Percentiles rank a stretch among this genome's conserved stretches.
Evolutionary conservation across 1,284 basidiomycete species (phyloP).

Genomic region (Moesziomyces sp.): DNA sequence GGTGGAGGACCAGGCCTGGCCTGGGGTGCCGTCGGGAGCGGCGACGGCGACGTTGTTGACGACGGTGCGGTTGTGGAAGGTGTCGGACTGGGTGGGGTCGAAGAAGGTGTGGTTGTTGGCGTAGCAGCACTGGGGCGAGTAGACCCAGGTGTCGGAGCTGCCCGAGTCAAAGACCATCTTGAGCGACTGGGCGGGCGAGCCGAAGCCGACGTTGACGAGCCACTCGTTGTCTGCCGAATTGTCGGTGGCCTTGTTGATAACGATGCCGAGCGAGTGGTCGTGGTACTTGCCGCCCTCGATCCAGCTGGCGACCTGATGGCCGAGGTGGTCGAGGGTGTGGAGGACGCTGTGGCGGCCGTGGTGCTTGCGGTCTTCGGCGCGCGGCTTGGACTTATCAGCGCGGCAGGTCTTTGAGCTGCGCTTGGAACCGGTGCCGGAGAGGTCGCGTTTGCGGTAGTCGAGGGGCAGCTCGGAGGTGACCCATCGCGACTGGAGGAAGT

Average conservation of each 20-base stretch:
- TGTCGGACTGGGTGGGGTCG: slow-evolving; percentile 37
- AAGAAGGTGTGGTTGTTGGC: slow-evolving; percentile 51
- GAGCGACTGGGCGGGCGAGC: slow-evolving; percentile 38
- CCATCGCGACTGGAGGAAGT: slow-evolving; percentile 42
- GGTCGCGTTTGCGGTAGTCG: slow-evolving; percentile 39
- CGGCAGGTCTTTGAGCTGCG: slow-evolving; percentile 20
- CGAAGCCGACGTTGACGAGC: slow-evolving; percentile 55
- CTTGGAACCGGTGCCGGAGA: slow-evolving; percentile 28
- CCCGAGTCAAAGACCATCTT: slow-evolving; percentile 57
- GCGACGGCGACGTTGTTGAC: slow-evolving; percentile 15
- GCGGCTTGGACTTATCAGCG: slow-evolving; percentile 7
- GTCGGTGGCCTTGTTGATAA: slow-evolving; percentile 52
- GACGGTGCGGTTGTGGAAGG: slow-evolving; percentile 52
- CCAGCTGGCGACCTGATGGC: slow-evolving; percentile 31
- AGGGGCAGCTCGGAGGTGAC: slow-evolving; percentile 37
- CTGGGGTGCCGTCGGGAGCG: slow-evolving; percentile 32
- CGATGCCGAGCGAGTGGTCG: slow-evolving; percentile 45
- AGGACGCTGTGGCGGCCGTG: slow-evolving; percentile 8
- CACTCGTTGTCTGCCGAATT: slow-evolving; percentile 56
- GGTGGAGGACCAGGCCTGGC: slow-evolving; percentile 39
- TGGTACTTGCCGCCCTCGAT: slow-evolving; percentile 34
- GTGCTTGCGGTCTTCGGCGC: slow-evolving; percentile 1
- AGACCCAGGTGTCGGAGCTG: slow-evolving; percentile 53
- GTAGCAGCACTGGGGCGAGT: slow-evolving; percentile 57
- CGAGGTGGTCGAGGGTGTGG: slow-evolving; percentile 20